Base-by-base conservation (phyloP, 1,284 basidiomycete genomes). In the Papiliotrema flavescens region DNA sequence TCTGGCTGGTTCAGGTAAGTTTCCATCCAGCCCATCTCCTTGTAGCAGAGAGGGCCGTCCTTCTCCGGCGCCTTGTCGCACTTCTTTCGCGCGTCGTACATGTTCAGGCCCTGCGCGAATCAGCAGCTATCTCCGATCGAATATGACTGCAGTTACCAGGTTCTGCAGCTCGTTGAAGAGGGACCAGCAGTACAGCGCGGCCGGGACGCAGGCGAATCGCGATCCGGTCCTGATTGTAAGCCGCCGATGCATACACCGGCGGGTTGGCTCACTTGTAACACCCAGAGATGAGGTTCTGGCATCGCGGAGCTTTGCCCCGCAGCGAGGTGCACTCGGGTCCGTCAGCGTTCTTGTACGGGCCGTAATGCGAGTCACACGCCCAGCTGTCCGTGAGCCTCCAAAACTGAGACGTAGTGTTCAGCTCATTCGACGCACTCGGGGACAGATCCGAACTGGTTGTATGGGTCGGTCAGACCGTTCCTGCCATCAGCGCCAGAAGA, bases 1-100 rank as follows among this genome's bases (percentile, higher is more conserved):
- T 80, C 80, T 4, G 83, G 80, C 47, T 82, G 74, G 69, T 90
- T 90, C 79, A 91, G 81, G 82, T 85, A 92, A 1, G 78, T 81
- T 62, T 89, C 87, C 64, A 91, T 85, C 85, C 86, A 90, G 34
- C 76, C 70, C 82, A 92, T 85, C 74, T 93, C 81, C 56, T 77
- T 79, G 76, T 90, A 90, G 77, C 88, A 90, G 1, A 89, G 78
- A 14, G 67, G 73, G 44, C 74, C 74, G 63, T 90, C 85, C 72
- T 82, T 81, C 53, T 81, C 75, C 24, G 64, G 56, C 9, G 59
- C 49, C 52, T 84, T 81, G 70, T 87, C 81, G 67, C 94, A 97
- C 58, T 80, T 80, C 59, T 76, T 80, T 54, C 93, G 85, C 11
- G 93, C 87, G 66, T 97, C 94, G 72, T 95, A 95, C 32, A 81